Percentiles rank a stretch among this genome's conserved stretches.
Evolutionary conservation across 2,329 filamentous ascomycete genomes (phyloP).

Genomic region (Phialophora verrucosa): DNA sequence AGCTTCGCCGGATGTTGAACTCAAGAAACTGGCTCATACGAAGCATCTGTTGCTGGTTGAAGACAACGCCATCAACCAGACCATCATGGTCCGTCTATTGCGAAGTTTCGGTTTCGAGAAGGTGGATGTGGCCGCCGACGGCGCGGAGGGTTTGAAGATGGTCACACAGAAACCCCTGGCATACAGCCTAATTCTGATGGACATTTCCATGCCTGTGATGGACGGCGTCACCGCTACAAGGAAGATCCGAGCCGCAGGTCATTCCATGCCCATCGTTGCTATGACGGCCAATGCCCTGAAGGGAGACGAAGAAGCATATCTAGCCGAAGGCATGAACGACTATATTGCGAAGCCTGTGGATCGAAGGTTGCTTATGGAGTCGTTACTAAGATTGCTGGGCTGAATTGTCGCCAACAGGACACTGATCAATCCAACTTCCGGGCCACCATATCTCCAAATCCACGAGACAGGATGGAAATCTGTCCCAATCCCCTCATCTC

Average conservation of each 20-base stretch:
- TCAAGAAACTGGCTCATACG: conserved; percentile 47
- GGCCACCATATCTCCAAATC: neutral
- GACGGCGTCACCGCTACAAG: conserved; percentile 44
- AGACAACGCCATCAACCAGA: conserved; percentile 53
- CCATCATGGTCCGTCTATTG: conserved; percentile 63
- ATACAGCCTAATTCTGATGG: conserved; percentile 45
- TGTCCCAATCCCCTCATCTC: neutral
- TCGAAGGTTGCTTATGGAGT: conserved; percentile 27
- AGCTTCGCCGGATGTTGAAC: conserved; percentile 40
- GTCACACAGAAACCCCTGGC: conserved; percentile 72
- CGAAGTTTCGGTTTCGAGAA: conserved; percentile 61
- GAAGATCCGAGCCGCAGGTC: conserved; percentile 41
- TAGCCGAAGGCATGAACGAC: conserved; percentile 44
- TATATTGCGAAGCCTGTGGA: conserved; percentile 46
- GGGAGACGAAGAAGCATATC: conserved; percentile 43
- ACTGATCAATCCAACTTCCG: neutral
- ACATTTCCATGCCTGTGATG: conserved; percentile 49
- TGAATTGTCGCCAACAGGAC: conserved; percentile 9
- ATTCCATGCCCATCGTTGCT: conserved; percentile 40
- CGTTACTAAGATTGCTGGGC: conserved; percentile 28
- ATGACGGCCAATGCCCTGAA: conserved; percentile 45
- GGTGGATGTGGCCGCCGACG: conserved; percentile 74
- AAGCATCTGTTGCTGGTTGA: conserved; percentile 52
- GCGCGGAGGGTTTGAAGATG: conserved; percentile 74
- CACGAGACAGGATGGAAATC: neutral